Conservation (phyloP, 257 asterid genomes). For the Phtheirospermum japonicum region DNA sequence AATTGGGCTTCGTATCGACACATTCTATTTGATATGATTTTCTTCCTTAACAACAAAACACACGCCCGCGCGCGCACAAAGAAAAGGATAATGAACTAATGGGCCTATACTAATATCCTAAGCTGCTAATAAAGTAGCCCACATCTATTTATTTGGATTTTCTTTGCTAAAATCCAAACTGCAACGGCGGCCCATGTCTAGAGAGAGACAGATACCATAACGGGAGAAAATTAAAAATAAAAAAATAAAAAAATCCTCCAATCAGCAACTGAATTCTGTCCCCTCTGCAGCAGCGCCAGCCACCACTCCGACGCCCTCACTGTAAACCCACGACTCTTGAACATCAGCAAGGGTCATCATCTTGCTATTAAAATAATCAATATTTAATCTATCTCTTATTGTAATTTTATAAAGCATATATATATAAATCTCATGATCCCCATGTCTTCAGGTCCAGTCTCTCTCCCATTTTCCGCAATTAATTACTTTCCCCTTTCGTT, state of each 20-base stretch:
- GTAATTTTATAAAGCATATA: not conserved
- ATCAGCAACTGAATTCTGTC: conserved; percentile 1
- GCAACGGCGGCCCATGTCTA: conserved; percentile 1
- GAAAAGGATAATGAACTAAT: too few species aligned
- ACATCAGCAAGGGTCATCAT: conserved; percentile 6
- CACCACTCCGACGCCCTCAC: not conserved
- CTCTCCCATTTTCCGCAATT: conserved; percentile 3
- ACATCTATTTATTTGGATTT: too few species aligned
- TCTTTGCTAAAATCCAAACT: not conserved
- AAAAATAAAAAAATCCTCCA: not conserved
- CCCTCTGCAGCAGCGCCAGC: not conserved
- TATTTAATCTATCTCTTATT: not conserved
- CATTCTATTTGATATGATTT: too few species aligned
- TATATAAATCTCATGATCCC: conserved; percentile 19
- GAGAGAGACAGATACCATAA: not conserved
- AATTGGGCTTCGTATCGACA: too few species aligned
- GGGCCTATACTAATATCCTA: too few species aligned
- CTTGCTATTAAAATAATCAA: not conserved
- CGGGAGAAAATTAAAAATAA: not conserved
- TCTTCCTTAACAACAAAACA: too few species aligned
- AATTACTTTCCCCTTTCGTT: not conserved
- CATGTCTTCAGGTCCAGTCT: conserved; percentile 37
- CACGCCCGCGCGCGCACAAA: too few species aligned
- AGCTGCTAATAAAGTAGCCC: too few species aligned
- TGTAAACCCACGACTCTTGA: conserved; percentile 9